These are phyloP conservation scores for Hypoxylon sp. DNA, from an alignment of 2,329 filamentous ascomycete species.

Conservation along the genomic window DNA sequence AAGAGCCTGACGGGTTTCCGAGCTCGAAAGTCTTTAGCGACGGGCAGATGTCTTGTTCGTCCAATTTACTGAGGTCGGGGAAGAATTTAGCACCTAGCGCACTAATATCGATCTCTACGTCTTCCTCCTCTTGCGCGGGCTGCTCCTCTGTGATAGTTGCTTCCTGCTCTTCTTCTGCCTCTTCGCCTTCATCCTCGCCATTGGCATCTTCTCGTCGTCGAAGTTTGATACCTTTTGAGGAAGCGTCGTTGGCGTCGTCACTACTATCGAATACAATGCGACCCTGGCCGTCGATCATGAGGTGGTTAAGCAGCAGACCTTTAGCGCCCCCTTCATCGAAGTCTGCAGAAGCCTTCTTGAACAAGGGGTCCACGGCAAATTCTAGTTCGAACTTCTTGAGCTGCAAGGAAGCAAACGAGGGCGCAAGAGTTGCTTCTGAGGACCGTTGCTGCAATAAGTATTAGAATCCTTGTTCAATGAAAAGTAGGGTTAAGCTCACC, in stretches of 20 bases:
- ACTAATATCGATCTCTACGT: slow-evolving; percentile 82
- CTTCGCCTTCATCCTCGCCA: slow-evolving; percentile 55
- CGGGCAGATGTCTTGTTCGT: slow-evolving; percentile 91
- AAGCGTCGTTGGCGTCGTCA: slow-evolving; percentile 77
- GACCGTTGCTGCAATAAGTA: slow-evolving; percentile 69
- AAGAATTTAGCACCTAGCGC: slow-evolving; percentile 86
- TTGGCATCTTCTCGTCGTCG: slow-evolving; percentile 53
- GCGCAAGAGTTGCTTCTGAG: slow-evolving; percentile 92
- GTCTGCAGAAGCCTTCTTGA: slow-evolving; percentile 98
- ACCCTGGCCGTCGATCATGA: slow-evolving; percentile 93
- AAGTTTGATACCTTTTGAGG: slow-evolving; percentile 56
- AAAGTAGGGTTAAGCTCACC: slow-evolving; percentile 60
- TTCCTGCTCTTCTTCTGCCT: slow-evolving; percentile 55
- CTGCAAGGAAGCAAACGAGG: slow-evolving; percentile 87
- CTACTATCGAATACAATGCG: slow-evolving; percentile 99
- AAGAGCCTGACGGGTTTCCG: slow-evolving; percentile 83
- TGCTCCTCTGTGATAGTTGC: slow-evolving; percentile 57
- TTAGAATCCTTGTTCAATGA: slow-evolving; percentile 35
- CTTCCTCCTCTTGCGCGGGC: slow-evolving; percentile 63
- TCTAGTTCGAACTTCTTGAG: slow-evolving; percentile 98
- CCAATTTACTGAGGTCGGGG: slow-evolving; percentile 79
- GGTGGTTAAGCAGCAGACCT: slow-evolving; percentile 91
- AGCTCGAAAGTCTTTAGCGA: slow-evolving; percentile 95
- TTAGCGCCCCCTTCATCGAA: slow-evolving; percentile 99
- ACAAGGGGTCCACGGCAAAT: slow-evolving; percentile 96